These are phyloP conservation scores for Puccinia coronata DNA, from an alignment of 1,284 basidiomycete species.

Conservation along the genomic window DNA sequence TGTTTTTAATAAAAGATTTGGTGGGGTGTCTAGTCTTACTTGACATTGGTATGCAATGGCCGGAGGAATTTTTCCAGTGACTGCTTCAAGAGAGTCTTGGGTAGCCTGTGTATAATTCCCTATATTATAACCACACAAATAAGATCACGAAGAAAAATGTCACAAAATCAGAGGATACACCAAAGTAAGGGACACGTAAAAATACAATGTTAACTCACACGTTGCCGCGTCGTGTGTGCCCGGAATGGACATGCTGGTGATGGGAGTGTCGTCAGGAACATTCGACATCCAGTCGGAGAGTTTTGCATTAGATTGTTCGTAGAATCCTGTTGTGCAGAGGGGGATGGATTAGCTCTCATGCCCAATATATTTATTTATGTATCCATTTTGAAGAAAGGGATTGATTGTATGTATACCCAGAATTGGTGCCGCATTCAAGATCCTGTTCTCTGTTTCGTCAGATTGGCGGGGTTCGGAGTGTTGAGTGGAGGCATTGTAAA, in stretches of 20 bases:
- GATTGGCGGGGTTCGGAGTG: background rate
- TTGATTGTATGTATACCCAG: background rate
- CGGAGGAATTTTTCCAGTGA: constrained; percentile 43
- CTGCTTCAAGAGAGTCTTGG: background rate
- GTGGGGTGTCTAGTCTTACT: background rate
- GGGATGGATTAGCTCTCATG: too few species aligned
- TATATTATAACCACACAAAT: background rate
- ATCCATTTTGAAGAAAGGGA: background rate
- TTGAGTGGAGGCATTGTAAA: background rate
- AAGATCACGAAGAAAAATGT: background rate
- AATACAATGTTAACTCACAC: constrained; percentile 23
- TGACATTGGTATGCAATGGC: constrained; percentile 43
- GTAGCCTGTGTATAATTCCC: constrained; percentile 41
- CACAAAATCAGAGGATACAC: too few species aligned
- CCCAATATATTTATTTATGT: too few species aligned
- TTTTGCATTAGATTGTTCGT: constrained; percentile 31
- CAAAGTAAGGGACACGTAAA: too few species aligned
- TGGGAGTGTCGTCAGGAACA: constrained; percentile 50
- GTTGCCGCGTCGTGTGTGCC: constrained; percentile 54
- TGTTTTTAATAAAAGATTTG: too few species aligned
- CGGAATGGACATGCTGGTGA: constrained; percentile 51
- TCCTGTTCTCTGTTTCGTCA: background rate
- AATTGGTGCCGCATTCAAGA: constrained; percentile 26
- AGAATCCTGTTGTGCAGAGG: constrained; percentile 21
- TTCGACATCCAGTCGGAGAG: constrained; percentile 51